Conservation (phyloP, 2,329 filamentous ascomycete genomes). For the Laburnicola sp. region DNA sequence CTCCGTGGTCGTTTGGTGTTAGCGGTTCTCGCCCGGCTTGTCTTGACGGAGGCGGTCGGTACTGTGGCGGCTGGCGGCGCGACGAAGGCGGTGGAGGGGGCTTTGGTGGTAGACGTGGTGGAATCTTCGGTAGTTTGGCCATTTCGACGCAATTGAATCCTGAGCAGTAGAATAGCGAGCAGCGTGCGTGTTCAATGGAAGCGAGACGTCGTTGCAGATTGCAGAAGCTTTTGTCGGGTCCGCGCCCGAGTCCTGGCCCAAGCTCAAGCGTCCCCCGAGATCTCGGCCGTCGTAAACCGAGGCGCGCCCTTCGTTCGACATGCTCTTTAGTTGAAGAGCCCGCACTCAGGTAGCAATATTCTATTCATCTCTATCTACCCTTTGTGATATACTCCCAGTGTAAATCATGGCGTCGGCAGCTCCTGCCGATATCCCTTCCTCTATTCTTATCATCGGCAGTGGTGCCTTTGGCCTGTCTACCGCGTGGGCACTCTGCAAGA, state of each 20-base stretch:
- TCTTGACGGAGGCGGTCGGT: constrained; percentile 1
- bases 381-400: neutral
- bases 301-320: constrained; percentile 29
- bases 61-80: constrained; percentile 19
- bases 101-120: constrained; percentile 26
- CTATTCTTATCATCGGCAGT: constrained; percentile 54
- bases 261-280: constrained; percentile 16
- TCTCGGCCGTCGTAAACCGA: constrained; percentile 31
- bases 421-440: constrained; percentile 41
- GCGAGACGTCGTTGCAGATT: constrained; percentile 11
- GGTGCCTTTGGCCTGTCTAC: constrained; percentile 64
- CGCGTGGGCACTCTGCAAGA: constrained; percentile 69
- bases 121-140: constrained; percentile 39
- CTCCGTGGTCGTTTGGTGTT: neutral
- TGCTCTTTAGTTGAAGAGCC: constrained; percentile 12
- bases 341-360: constrained; percentile 14
- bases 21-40: neutral
- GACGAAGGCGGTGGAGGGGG: constrained; percentile 19
- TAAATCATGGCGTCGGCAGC: constrained; percentile 26
- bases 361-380: neutral
- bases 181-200: constrained; percentile 22
- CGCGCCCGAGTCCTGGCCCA: constrained; percentile 3
- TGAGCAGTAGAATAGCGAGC: constrained; percentile 2
- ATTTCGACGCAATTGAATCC: constrained; percentile 21
- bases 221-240: constrained; percentile 18